Evolutionary conservation across 176 grass and related monocot species (phyloP), one percentile per base, ranked within the genome.

Genomic region (Raddia distichophylla): DNA sequence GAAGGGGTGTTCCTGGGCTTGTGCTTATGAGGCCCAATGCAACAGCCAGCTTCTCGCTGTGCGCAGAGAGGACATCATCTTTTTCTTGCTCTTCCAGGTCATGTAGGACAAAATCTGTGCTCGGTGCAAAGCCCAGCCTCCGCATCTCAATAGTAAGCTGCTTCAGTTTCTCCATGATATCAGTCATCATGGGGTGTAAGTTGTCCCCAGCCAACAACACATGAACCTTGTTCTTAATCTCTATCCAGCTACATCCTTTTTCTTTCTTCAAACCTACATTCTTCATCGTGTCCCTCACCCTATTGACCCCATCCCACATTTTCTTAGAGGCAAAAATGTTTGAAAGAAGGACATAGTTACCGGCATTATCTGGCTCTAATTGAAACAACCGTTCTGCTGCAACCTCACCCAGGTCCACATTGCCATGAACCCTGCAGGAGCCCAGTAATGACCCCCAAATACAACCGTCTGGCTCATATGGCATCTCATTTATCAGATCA

Each of bases 51-150:
- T 92, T 95, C 87, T 95, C 93, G 22, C 90, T 95, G 43, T 95
- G 93, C n/a, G 80, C 90, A 74, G 87, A 60, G 17, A 92, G 73
- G 46, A 95, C 92, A n/a, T 90, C 73, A 40, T 95, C 93, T 15
- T 92, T 95, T 86, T 95, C 93, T 88, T 92, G 90, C 47, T 95
- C 93, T 76, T 95, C 90, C 33, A 95, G 90, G 45, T 95, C 93
- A 72, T 95, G 90, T 69, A 95, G 81, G 47, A 95, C 93, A 83
- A 90, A 92, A 65, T 92, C 79, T 16, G 78, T 92, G 67, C 90
- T 90, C 14, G 89, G 82, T 16, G 69, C 80, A 89, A 90, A 95
- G 17, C 90, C 93, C 47, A 92, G 60, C 56, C 71, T 92, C 71
- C 63, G 90, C 90, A 92, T 95, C 75, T 89, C 79, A 50, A 80